A percentile compares a stretch with the other conserved stretches of the same genome.
Conservation (phyloP, 441 rosid genomes). For the Adansonia grandidieri region DNA sequence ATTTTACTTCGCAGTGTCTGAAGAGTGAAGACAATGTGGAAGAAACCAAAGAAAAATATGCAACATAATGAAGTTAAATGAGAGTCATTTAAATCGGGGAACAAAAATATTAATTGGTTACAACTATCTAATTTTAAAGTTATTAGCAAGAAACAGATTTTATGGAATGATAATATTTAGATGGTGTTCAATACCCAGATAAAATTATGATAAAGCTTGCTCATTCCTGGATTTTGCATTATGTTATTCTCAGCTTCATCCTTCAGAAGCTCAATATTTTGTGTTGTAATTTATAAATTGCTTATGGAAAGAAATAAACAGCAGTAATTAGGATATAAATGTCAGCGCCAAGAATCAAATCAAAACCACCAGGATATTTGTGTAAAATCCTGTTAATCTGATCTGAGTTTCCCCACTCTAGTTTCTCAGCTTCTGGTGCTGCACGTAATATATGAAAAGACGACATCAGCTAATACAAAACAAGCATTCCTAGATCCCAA, state of each 20-base stretch:
- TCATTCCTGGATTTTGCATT: constrained; percentile 18
- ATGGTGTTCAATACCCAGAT: neutral
- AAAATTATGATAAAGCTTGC: neutral
- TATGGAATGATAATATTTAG: neutral
- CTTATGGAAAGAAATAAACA: neutral
- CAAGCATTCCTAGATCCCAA: constrained; percentile 6
- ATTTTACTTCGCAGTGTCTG: neutral
- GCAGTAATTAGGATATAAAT: constrained; percentile 68
- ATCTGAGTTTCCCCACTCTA: constrained; percentile 85
- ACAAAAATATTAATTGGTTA: neutral
- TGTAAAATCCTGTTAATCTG: constrained; percentile 60
- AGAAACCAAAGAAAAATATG: neutral
- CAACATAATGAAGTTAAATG: neutral
- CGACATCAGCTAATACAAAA: constrained; percentile 30
- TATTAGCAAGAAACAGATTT: neutral
- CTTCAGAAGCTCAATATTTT: constrained; percentile 13
- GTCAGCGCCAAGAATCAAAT: constrained; percentile 94
- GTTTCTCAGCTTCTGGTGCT: constrained; percentile 76
- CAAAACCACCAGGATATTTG: constrained; percentile 64
- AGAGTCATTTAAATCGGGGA: neutral
- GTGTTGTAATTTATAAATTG: neutral
- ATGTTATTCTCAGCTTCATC: neutral
- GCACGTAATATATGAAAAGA: constrained; percentile 36
- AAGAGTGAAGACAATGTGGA: neutral
- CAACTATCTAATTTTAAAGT: neutral